A percentile compares a stretch with the other conserved stretches of the same genome.
Conservation (phyloP, 495 filamentous ascomycete genomes). For the Neurospora terricola region DNA sequence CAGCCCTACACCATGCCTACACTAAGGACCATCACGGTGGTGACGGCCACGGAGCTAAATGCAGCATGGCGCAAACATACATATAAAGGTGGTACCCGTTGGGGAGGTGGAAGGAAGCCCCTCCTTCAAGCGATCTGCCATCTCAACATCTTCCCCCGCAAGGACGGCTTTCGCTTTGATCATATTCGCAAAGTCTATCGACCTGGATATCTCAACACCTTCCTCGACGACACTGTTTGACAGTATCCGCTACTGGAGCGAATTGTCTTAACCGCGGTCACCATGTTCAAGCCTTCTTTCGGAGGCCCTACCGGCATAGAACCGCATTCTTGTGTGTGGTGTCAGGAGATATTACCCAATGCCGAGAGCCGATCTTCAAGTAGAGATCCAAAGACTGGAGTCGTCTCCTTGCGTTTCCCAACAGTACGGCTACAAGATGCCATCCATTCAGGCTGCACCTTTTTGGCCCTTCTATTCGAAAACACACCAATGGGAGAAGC, state of each 20-base stretch:
- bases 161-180: neutral
- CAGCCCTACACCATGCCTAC: neutral
- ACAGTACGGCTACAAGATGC: neutral
- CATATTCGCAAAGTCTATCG: neutral
- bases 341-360: neutral
- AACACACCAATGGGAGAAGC: neutral
- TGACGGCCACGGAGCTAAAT: neutral
- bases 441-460: neutral
- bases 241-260: neutral
- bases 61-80: neutral
- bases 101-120: neutral
- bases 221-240: neutral
- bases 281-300: neutral
- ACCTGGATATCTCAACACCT: neutral
- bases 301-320: neutral
- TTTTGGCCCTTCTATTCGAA: neutral
- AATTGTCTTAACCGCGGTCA: neutral
- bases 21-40: neutral
- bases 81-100: neutral
- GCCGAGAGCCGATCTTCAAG: neutral
- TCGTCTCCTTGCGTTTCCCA: neutral
- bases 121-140: neutral
- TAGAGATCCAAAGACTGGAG: neutral
- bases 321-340: neutral
- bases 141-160: neutral